Evolutionary conservation across 352 stramenopile genomes (phyloP), one percentile per base, ranked within the genome.

Genomic region (Elongisporangium undulatum): DNA sequence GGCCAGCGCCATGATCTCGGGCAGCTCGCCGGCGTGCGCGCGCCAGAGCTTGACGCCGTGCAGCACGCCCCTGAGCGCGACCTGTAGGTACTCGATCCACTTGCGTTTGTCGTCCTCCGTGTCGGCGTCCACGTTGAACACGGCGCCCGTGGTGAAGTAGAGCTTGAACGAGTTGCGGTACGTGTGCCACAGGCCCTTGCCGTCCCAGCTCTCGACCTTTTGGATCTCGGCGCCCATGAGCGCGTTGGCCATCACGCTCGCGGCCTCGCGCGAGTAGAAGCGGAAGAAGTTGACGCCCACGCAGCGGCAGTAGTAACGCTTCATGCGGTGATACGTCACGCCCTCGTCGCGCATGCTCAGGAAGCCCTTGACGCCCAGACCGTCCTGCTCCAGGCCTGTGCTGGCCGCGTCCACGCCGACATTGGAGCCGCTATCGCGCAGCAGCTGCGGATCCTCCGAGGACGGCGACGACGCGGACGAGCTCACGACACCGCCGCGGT

Each of bases 161-260:
- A 94, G 61, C 67, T 94, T 90, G 66, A 96, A 95, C 65, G 84
- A 89, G 63, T 91, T 77, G 51, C 77, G 75, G 57, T 96, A 96
- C 56, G 75, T 89, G 57, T 94, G 85, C 60, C 87, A 81, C 4
- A 92, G 65, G 0, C 86, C 88, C 20, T 89, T 87, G 12, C 88
- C 88, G 58, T 96, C 88, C 88, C 88, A 96, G 7, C 73, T 64
- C 63, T 94, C 85, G 39, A 96, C 74, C 51, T 87, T 87, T 59
- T 81, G 64, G 41, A 94, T 74, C 58, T 94, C 85, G 49, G 76
- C 81, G 63, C 71, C 81, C 48, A 89, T 89, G 19, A 79, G 53
- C 12, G 82, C 85, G n/a, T 81, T 71, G 54, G 87, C 75, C 58
- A 89, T 71, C 17, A 69, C 59, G 38, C 69, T 82, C 26, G 82